A percentile compares a stretch with the other conserved stretches of the same genome.
phyloP scores from a whole-genome alignment of 2,329 filamentous ascomycete genomes.

The Lecanicillium sp. region DNA sequence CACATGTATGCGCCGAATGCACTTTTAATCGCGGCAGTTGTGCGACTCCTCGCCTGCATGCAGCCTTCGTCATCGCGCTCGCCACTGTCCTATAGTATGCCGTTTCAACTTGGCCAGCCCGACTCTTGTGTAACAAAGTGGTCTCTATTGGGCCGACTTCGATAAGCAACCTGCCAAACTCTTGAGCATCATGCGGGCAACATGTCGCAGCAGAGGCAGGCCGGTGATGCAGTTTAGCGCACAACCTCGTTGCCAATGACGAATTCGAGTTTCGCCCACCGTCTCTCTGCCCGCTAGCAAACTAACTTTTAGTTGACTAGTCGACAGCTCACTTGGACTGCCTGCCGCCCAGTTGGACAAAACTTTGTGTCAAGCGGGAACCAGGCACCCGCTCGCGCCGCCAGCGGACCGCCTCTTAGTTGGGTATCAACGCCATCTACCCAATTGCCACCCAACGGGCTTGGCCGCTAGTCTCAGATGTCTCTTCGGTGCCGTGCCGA shows the following conservation, averaged over 20 bases:
- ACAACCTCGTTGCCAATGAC: not conserved
- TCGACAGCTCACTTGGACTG: not conserved
- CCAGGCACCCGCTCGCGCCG: constrained; percentile 11
- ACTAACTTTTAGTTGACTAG: not conserved
- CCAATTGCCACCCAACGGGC: constrained; percentile 13
- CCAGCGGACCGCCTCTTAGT: constrained; percentile 8
- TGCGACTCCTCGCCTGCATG: not conserved
- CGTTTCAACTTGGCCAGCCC: not conserved
- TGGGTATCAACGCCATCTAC: constrained; percentile 12
- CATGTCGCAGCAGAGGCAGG: not conserved
- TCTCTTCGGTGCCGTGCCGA: not conserved
- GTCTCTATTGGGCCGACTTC: not conserved
- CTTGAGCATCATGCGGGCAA: constrained; percentile 2
- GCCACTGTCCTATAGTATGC: not conserved
- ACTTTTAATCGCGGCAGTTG: not conserved
- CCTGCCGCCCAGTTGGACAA: constrained; percentile 1
- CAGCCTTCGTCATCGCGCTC: not conserved
- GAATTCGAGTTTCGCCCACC: no score
- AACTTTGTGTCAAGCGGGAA: constrained; percentile 10
- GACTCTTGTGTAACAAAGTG: not conserved
- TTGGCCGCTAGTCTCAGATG: constrained; percentile 2
- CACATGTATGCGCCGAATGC: not conserved
- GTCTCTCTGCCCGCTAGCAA: no score
- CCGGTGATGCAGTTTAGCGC: constrained; percentile 2
- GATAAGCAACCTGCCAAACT: not conserved